Evolutionary conservation across 768 basidiomycete species (phyloP).

Genomic region (Serendipita sp.): DNA sequence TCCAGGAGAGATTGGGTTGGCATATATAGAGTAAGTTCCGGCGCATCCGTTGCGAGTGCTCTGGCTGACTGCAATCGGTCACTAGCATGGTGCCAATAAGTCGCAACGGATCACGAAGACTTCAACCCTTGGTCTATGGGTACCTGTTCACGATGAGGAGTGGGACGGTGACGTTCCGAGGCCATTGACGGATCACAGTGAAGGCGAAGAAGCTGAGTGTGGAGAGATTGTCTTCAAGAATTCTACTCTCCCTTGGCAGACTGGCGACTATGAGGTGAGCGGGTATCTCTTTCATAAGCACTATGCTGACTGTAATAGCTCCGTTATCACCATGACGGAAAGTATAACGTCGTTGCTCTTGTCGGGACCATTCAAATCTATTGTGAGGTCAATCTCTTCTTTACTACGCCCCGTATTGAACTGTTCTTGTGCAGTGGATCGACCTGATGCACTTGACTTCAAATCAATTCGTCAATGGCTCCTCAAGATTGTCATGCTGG

Average conservation of each 20-base stretch:
- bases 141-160: conserved; percentile 78
- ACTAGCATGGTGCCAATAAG: conserved; percentile 73
- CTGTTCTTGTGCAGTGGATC: conserved; percentile 36
- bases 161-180: conserved; percentile 80
- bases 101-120: conserved; percentile 69
- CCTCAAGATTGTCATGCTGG: conserved; percentile 64
- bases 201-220: conserved; percentile 15
- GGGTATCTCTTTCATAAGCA: background rate
- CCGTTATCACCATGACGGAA: conserved; percentile 91
- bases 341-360: conserved; percentile 84
- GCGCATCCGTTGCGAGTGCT: background rate
- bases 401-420: background rate
- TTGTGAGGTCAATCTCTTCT: conserved; percentile 34
- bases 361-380: conserved; percentile 80
- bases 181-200: conserved; percentile 19
- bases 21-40: conserved; percentile 50
- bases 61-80: conserved; percentile 2
- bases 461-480: conserved; percentile 47
- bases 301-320: conserved; percentile 25
- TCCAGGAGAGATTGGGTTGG: conserved; percentile 95
- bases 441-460: conserved; percentile 48
- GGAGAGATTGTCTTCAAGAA: conserved; percentile 64
- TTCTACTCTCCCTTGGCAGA: conserved; percentile 69
- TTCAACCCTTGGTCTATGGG: conserved; percentile 80
- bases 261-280: conserved; percentile 71